Evolutionary conservation across 495 filamentous ascomycete genomes (phyloP), one percentile per base, ranked within the genome.

Genomic region (Aspergillus bertholletiae): DNA sequence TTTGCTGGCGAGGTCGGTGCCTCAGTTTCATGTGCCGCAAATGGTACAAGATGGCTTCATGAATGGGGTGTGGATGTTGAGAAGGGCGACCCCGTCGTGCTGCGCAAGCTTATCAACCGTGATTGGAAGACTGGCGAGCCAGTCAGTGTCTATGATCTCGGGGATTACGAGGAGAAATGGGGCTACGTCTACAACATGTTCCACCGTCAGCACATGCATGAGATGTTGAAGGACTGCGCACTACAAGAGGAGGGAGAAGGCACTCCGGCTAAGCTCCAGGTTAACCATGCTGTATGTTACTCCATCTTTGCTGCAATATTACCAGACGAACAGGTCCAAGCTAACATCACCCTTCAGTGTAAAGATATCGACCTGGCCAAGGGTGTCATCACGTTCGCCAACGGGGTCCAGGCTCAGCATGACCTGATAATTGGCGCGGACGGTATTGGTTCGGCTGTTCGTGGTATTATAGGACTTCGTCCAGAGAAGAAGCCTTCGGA

Each of bases 191-290:
- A 80, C 57, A 77, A 80, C 63, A 79, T 81, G 78, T 82, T 81
- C 56, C 79, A 83, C 51, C 73, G 80, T 1, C 72, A 75, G 47
- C 69, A 81, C 54, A 81, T 83, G 77, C 80, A 83, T 57, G 54
- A 64, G 6, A 79, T 82, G 75, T 57, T 83, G 60, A 77, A 70
- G 66, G 74, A 78, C 23, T 70, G 69, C 17, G 80, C 78, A 1
- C 12, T 77, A 50, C 70, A 65, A 8, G 68, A 70, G 22, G 62
- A 70, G 7, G 74, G 76, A 1, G 63, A 71, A n/a, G 77, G 77
- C 6, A 64, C 46, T 0, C 78, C 77, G 0, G 74, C 70, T 1
- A 68, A 56, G 28, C 51, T 80, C 17, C 43, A 63, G 20, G 72
- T 81, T 3, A 78, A 80, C 51, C 71, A 79, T 55, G 57, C 61